Evolutionary conservation across 192 early-diverging fungal species (phyloP).

Genomic region (Entomortierella lignicola): DNA sequence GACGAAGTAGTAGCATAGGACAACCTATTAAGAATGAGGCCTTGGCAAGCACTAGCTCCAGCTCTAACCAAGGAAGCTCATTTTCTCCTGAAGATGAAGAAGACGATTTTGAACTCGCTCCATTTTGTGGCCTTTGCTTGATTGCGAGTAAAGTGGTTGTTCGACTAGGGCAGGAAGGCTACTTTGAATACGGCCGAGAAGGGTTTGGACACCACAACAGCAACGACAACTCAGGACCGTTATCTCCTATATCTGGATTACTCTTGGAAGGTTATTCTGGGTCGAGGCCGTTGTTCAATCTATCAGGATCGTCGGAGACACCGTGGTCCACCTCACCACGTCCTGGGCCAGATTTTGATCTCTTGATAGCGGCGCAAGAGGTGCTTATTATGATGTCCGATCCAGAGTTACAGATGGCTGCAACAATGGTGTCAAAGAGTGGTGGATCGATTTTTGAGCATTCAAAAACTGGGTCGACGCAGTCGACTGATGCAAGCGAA

Average conservation of each 20-base stretch:
- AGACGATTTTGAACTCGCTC: constrained; percentile 58
- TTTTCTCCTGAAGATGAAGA: constrained; percentile 27
- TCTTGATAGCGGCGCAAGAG: constrained; percentile 46
- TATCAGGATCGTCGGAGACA: background rate
- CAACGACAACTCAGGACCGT: background rate
- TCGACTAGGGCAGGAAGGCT: constrained; percentile 34
- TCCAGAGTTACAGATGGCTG: background rate
- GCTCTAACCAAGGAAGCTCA: background rate
- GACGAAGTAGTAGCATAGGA: constrained; percentile 20
- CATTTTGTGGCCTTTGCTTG: constrained; percentile 58
- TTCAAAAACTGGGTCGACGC: constrained; percentile 28
- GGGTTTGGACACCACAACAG: constrained; percentile 34
- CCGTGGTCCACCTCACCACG: constrained; percentile 27
- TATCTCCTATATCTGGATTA: constrained; percentile 3
- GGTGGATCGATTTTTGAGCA: constrained; percentile 28
- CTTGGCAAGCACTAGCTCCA: background rate
- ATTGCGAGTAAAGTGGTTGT: constrained; percentile 50
- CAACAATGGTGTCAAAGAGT: constrained; percentile 8
- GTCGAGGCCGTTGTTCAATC: background rate
- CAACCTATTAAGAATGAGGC: constrained; percentile 13
- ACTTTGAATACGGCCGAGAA: constrained; percentile 36
- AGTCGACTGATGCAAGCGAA: constrained; percentile 10
- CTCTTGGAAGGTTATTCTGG: constrained; percentile 7
- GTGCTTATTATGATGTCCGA: constrained; percentile 39
- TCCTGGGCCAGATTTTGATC: constrained; percentile 36